A percentile compares a stretch with the other conserved stretches of the same genome.
phyloP scores from a whole-genome alignment of 805 yeast genomes.

The Cyberlindnera petersonii region DNA sequence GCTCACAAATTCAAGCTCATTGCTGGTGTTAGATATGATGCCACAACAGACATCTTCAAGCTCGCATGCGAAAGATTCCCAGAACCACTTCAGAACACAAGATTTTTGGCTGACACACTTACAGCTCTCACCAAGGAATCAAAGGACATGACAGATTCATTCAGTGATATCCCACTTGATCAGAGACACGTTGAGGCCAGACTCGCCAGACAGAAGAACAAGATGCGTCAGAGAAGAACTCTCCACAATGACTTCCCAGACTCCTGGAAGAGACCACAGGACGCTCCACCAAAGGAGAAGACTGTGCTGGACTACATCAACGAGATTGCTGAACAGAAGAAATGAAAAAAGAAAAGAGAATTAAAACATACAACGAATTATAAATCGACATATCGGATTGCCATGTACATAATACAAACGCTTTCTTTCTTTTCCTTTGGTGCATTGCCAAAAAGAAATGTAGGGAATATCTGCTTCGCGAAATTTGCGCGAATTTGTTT shows the following conservation, averaged over 20 bases:
- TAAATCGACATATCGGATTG: background rate
- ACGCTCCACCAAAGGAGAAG: slow-evolving; percentile 50
- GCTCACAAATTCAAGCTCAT: slow-evolving; percentile 74
- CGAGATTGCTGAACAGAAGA: slow-evolving; percentile 9
- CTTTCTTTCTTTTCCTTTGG: no score
- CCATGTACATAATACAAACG: slow-evolving; percentile 6
- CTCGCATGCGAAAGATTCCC: slow-evolving; percentile 62
- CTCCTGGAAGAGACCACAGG: slow-evolving; percentile 73
- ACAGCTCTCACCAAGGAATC: slow-evolving; percentile 60
- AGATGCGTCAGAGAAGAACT: slow-evolving; percentile 34
- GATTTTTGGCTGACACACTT: slow-evolving; percentile 61
- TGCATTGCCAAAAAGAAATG: no score
- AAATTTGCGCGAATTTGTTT: slow-evolving; percentile 4
- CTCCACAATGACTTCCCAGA: slow-evolving; percentile 57
- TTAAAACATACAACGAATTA: slow-evolving; percentile 2
- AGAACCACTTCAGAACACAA: slow-evolving; percentile 84
- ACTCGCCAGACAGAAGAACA: slow-evolving; percentile 35
- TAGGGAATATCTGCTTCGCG: no score
- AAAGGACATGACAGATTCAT: slow-evolving; percentile 57
- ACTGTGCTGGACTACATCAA: slow-evolving; percentile 20
- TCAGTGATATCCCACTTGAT: slow-evolving; percentile 79
- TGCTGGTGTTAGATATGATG: slow-evolving; percentile 75
- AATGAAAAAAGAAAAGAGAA: background rate
- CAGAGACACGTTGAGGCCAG: slow-evolving; percentile 59
- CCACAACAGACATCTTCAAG: slow-evolving; percentile 52